Evolutionary conservation across 176 grass and related monocot species (phyloP).

Genomic region (Aegilops speltoides): DNA sequence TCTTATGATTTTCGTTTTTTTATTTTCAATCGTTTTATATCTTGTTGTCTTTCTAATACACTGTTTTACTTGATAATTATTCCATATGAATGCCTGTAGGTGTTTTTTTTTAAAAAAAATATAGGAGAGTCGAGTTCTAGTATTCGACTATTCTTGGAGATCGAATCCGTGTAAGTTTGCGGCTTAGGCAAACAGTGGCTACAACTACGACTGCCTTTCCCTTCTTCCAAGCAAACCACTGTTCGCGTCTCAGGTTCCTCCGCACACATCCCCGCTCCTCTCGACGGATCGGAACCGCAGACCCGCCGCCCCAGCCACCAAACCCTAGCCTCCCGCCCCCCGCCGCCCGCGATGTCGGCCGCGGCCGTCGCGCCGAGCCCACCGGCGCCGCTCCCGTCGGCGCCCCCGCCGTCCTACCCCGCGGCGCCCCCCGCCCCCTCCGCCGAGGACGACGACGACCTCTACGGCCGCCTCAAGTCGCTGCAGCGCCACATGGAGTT

Average conservation of each 20-base stretch:
- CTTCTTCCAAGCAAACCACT: slow-evolving; percentile 22
- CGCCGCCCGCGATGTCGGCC: slow-evolving; percentile 33
- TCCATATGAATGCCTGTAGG: no score
- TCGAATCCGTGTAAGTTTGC: not conserved
- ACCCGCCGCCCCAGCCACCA: not conserved
- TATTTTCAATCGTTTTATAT: no score
- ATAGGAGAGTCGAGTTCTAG: no score
- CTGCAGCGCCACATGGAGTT: slow-evolving; percentile 95
- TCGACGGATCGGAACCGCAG: not conserved
- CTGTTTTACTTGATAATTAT: no score
- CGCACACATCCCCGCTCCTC: not conserved
- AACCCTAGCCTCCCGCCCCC: slow-evolving; percentile 28
- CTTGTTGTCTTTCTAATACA: no score
- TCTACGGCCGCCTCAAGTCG: slow-evolving; percentile 86
- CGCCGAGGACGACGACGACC: slow-evolving; percentile 72
- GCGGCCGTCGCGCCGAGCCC: slow-evolving; percentile 26
- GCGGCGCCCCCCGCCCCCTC: slow-evolving; percentile 4
- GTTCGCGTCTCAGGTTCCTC: not conserved
- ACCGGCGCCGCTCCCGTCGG: slow-evolving; percentile 15
- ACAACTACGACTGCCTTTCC: not conserved
- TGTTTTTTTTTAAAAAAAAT: no score
- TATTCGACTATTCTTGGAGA: not conserved
- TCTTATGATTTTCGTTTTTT: no score
- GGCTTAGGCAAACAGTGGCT: not conserved
- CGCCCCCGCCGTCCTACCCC: slow-evolving; percentile 47